A percentile compares a stretch with the other conserved stretches of the same genome.
phyloP scores from a whole-genome alignment of 225 moss, liverwort and hornwort genomes.

The Pseudoscleropodium purum region DNA sequence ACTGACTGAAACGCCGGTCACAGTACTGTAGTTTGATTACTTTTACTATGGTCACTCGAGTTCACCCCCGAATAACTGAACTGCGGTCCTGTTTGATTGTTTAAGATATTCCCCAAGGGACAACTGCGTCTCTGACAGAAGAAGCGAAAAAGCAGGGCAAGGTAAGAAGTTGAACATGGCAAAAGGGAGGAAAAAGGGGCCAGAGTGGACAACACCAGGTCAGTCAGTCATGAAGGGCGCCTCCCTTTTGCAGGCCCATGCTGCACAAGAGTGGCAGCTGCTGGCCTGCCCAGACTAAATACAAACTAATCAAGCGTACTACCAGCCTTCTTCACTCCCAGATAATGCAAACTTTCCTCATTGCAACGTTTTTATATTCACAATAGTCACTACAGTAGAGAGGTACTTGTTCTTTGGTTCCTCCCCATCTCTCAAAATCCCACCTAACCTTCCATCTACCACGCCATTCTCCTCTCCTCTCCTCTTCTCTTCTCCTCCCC shows the following conservation, averaged over 20 bases:
- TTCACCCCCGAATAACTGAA: background rate
- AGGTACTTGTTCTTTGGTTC: background rate
- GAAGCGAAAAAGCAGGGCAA: background rate
- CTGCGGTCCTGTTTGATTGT: background rate
- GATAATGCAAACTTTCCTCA: background rate
- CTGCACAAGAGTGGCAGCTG: background rate
- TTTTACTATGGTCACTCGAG: background rate
- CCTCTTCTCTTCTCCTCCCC: too few species aligned
- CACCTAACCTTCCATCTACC: conserved; percentile 21
- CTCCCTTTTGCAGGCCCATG: conserved; percentile 7
- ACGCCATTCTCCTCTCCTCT: conserved; percentile 1
- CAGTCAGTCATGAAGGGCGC: conserved; percentile 2
- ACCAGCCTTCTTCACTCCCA: background rate
- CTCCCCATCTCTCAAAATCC: background rate
- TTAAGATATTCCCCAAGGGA: background rate
- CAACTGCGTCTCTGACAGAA: background rate
- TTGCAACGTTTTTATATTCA: background rate
- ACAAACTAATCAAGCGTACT: background rate
- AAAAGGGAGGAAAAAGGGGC: background rate
- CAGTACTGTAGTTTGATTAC: background rate
- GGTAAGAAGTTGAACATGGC: background rate
- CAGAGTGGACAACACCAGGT: background rate
- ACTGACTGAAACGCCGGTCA: background rate
- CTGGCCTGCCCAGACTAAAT: background rate
- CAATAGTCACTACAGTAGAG: too few species aligned